Evolutionary conservation across 2,329 filamentous ascomycete species (phyloP).

Genomic region (Colletotrichum gigasporum): DNA sequence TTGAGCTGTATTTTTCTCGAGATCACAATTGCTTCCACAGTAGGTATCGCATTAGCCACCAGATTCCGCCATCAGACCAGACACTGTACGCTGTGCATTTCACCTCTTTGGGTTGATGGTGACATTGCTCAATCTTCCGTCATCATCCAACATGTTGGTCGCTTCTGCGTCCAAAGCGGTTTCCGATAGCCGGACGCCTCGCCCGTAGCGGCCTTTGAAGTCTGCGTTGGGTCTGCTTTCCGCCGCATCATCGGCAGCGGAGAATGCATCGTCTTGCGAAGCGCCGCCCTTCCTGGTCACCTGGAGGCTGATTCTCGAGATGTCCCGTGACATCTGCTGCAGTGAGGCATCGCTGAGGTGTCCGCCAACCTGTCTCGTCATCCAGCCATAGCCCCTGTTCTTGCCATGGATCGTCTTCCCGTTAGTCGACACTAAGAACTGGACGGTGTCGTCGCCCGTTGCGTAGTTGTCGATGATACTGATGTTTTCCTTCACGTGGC

Average conservation of each 20-base stretch:
- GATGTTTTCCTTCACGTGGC: constrained; percentile 19
- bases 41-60: too few species aligned
- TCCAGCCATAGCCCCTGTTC: constrained; percentile 30
- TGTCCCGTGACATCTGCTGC: constrained; percentile 31
- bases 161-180: too few species aligned
- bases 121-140: too few species aligned
- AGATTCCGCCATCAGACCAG: too few species aligned
- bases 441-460: constrained; percentile 30
- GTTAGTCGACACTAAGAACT: constrained; percentile 33
- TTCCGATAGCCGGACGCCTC: constrained; percentile 18
- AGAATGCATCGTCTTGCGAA: not conserved
- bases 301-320: not conserved
- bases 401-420: constrained; percentile 33
- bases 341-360: constrained; percentile 32
- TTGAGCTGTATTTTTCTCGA: too few species aligned
- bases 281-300: not conserved
- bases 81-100: too few species aligned
- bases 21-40: too few species aligned
- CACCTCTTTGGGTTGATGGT: too few species aligned
- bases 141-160: too few species aligned
- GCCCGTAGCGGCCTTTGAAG: constrained; percentile 23
- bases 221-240: not conserved
- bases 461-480: constrained; percentile 32
- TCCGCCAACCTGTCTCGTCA: constrained; percentile 31
- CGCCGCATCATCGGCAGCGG: not conserved